These are phyloP conservation scores for Pyrenopolyporus hunteri DNA, from an alignment of 495 filamentous ascomycete species.

Conservation along the genomic window DNA sequence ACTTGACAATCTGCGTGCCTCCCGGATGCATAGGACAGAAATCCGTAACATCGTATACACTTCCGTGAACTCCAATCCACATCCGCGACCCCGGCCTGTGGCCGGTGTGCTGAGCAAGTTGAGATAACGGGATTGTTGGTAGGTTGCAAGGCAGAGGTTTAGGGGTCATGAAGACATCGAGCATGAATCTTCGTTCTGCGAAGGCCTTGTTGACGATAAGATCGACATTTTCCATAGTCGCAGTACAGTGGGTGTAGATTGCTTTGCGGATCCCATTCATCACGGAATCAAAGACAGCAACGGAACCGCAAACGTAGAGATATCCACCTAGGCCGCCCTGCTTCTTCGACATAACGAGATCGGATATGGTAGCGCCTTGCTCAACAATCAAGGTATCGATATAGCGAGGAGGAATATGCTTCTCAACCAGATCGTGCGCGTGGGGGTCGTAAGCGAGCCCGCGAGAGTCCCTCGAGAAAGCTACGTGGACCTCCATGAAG, in stretches of 20 bases:
- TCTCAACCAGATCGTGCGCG: slow-evolving; percentile 50
- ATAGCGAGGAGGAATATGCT: slow-evolving; percentile 56
- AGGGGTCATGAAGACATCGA: slow-evolving; percentile 62
- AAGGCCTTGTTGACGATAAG: slow-evolving; percentile 56
- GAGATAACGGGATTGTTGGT: slow-evolving; percentile 54
- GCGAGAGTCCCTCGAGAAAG: slow-evolving; percentile 55
- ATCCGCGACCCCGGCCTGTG: slow-evolving; percentile 54
- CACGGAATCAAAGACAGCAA: slow-evolving; percentile 60
- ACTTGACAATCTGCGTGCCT: slow-evolving; percentile 57
- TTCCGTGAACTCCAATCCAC: slow-evolving; percentile 60
- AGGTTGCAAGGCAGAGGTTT: slow-evolving; percentile 55
- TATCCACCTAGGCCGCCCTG: slow-evolving; percentile 58
- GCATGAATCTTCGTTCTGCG: slow-evolving; percentile 59
- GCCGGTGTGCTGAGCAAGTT: slow-evolving; percentile 55
- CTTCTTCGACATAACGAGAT: slow-evolving; percentile 60
- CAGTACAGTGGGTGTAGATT: slow-evolving; percentile 56
- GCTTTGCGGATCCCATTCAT: slow-evolving; percentile 58
- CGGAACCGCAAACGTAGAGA: slow-evolving; percentile 59
- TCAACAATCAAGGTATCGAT: slow-evolving; percentile 57
- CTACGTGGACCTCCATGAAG: slow-evolving; percentile 56
- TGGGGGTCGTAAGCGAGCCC: slow-evolving; percentile 53
- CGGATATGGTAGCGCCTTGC: slow-evolving; percentile 53
- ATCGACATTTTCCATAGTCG: slow-evolving; percentile 54
- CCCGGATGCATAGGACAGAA: slow-evolving; percentile 58
- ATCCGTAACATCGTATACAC: slow-evolving; percentile 58